A percentile compares a stretch with the other conserved stretches of the same genome.
Conservation (phyloP, 371 early-diverging fungal genomes). For the Fennellomyces sp. region DNA sequence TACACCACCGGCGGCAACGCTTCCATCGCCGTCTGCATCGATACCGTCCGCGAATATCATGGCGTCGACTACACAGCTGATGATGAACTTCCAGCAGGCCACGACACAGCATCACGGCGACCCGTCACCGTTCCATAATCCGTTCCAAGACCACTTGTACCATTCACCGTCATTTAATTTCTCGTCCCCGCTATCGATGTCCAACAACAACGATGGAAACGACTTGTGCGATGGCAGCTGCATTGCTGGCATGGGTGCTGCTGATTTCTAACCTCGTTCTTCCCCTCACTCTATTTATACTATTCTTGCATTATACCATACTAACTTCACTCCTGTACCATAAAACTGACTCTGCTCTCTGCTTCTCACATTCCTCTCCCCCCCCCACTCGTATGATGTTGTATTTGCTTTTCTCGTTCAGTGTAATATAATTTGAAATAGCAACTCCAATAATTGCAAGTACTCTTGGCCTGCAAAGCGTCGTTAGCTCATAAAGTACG, state of each 20-base stretch:
- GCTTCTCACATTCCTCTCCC: not conserved
- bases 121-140: not conserved
- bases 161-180: slow-evolving; percentile 7
- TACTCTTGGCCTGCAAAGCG: not conserved
- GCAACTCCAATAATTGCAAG: too few species aligned
- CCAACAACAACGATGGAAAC: slow-evolving; percentile 1
- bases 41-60: slow-evolving; percentile 3
- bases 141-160: slow-evolving; percentile 1
- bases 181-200: not conserved
- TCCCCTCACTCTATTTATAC: not conserved
- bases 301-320: not conserved
- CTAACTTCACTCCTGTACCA: not conserved
- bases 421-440: not conserved
- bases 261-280: not conserved
- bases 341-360: not conserved
- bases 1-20: slow-evolving; percentile 6
- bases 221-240: slow-evolving; percentile 16
- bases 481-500: slow-evolving; percentile 27
- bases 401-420: not conserved
- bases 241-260: slow-evolving; percentile 14
- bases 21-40: not conserved
- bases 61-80: slow-evolving; percentile 10
- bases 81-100: slow-evolving; percentile 12
- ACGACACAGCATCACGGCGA: not conserved
- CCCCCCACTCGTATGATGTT: not conserved